Conservation (phyloP, 768 basidiomycete genomes). For the Naganishia friedmannii region DNA sequence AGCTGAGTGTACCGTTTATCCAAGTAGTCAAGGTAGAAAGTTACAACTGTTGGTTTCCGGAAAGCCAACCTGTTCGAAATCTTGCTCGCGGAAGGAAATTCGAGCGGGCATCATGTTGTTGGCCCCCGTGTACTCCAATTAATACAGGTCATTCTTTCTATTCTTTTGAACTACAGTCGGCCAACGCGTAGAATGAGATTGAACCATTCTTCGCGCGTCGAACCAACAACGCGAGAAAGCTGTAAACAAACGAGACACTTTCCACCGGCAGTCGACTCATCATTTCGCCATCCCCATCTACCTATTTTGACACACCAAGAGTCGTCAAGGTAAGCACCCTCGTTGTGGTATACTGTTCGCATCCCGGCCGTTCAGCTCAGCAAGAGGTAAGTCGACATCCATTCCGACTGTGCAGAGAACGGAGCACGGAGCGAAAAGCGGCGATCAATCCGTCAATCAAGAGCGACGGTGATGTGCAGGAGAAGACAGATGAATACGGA, state of each 20-base stretch:
- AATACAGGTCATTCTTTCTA: background rate
- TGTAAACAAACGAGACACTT: slow-evolving; percentile 5
- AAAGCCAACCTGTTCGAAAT: slow-evolving; percentile 1
- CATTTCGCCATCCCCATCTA: slow-evolving; percentile 6
- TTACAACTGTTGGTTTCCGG: background rate
- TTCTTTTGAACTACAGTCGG: too few relatives aligned
- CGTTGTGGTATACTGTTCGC: slow-evolving; percentile 12
- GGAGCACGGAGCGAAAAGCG: background rate
- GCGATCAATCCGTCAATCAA: background rate
- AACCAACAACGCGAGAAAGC: slow-evolving; percentile 13
- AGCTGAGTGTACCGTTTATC: background rate
- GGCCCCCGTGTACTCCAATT: too few relatives aligned
- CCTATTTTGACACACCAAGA: background rate
- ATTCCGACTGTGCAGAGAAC: too few relatives aligned
- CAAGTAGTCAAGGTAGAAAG: background rate
- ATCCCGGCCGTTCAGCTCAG: slow-evolving; percentile 19
- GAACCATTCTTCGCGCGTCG: background rate
- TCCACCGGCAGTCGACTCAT: slow-evolving; percentile 8
- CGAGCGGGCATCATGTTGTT: background rate
- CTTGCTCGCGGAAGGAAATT: background rate
- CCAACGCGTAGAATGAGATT: slow-evolving; percentile 5
- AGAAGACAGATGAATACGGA: background rate
- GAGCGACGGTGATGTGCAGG: background rate
- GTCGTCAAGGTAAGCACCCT: slow-evolving; percentile 23
- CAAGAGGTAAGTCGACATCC: slow-evolving; percentile 7